A percentile compares a stretch with the other conserved stretches of the same genome.
Conservation (phyloP, 345 rosid species). For the Eucalyptus viminalis region DNA sequence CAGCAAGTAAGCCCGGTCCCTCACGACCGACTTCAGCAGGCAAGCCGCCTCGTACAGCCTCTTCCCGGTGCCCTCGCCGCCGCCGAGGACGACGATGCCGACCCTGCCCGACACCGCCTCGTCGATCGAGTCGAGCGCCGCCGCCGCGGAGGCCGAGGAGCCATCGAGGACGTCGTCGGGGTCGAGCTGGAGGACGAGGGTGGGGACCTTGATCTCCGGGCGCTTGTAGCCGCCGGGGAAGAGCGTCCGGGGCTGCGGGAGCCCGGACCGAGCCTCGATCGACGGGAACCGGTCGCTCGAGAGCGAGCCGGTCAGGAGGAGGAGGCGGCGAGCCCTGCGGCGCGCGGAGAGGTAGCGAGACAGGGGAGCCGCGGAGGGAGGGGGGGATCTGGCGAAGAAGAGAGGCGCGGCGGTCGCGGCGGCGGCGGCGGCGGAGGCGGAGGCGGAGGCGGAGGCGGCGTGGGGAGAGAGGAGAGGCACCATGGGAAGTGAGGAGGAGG, state of each 20-base stretch:
- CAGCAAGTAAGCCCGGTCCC: constrained; percentile 72
- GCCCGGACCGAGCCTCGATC: background rate
- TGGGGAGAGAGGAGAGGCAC: constrained; percentile 16
- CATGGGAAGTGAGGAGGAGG: constrained; percentile 11
- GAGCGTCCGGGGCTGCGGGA: constrained; percentile 47
- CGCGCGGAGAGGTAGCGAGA: constrained; percentile 10
- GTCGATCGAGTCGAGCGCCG: constrained; percentile 47
- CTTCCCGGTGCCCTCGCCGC: constrained; percentile 42
- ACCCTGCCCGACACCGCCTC: constrained; percentile 59
- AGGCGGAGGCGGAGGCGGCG: background rate
- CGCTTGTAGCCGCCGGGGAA: constrained; percentile 95
- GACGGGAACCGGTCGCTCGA: constrained; percentile 1
- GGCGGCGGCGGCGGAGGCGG: background rate
- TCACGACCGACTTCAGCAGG: constrained; percentile 63
- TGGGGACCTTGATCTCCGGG: constrained; percentile 69
- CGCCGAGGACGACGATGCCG: constrained; percentile 69
- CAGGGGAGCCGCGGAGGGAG: background rate
- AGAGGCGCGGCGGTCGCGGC: background rate
- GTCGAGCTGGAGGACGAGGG: constrained; percentile 51
- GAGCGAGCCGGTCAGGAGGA: constrained; percentile 19
- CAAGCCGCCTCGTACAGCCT: constrained; percentile 75
- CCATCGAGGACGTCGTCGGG: constrained; percentile 43
- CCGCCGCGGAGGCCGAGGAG: background rate
- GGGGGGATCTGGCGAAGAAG: background rate
- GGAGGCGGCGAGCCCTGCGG: constrained; percentile 12